Base-by-base conservation (phyloP, 2,329 filamentous ascomycete species). In the Apiospora kogelbergensis region DNA sequence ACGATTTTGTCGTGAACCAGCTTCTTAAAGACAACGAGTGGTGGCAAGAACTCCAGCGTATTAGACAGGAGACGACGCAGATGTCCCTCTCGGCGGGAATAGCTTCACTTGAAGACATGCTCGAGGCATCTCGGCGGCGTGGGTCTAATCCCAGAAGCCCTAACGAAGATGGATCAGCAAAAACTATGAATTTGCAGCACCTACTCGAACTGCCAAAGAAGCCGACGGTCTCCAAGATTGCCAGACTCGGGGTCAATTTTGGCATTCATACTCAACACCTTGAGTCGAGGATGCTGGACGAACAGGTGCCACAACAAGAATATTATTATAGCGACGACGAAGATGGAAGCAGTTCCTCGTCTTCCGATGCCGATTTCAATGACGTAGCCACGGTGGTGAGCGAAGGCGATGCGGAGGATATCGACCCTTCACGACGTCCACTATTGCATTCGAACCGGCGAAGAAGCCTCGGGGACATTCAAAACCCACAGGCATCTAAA, bases 241-340 rank as follows among this genome's bases (percentile, higher is more conserved):
- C 82, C 72, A 84, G 86, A 79, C 80, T 92, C 64, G 90, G 90
- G 3, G 84, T 93, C 26, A 92, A 84, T 72, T 84, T 93, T 71
- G 91, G 91, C 1, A 95, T 95, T 80, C 90, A 90, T 72, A 94
- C 93, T 3, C 91, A 94, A 72, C 89, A 89, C 68, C 81, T 97
- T 1, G 85, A 89, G 10, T 85, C 88, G 68, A 86, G 89, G 30
- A 85, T 91, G 13, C 82, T 93, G 4, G 82, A 84, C 13, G 68
- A 60, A 33, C 68, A 70, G 69, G 66, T 70, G 10, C 63, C 72
- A n/a, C 70, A 45, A 17, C 70, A 69, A 26, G 48, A 70, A 5
- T 70, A 72, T 9, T 70, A 72, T 40, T 74, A 65, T 13, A 74
- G 71, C 65, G 74, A 75, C 17, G 73, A 76, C 30, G 75, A 74